Evolutionary conservation across 2,329 filamentous ascomycete genomes (phyloP), one percentile per base, ranked within the genome.

Genomic region (Epichloe gansuensis): DNA sequence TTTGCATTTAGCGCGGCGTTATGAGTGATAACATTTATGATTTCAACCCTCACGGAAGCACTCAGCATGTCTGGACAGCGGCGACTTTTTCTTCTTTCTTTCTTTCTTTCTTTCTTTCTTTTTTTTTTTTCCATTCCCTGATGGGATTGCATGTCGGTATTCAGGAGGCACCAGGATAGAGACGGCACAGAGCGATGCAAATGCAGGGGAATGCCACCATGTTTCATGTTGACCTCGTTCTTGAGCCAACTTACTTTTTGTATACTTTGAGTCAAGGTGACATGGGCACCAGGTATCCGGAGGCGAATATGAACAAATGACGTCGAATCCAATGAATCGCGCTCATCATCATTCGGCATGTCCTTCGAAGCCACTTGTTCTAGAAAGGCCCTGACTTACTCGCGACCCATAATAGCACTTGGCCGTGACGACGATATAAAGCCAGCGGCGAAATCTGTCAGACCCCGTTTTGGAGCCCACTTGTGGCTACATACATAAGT

Each of bases 1-100:
- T 17, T 49, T 35, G 42, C 31, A 52, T 54, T 49, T 38, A 52
- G 53, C 50, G 50, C 36, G 53, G 53, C 50, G 53, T 54, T 50
- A 38, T 36, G 49, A 21, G 35, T 51, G 49, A 36, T 42, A 40
- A 23, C 9, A 45, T 48, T 39, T 45, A 51, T 40, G 34, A 53
- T 39, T 39, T 13, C 13, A 23, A 36, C 31, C 45, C 41, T 49
- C 25, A 47, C 35, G 43, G 47, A 42, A 43, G 31, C 31, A 9
- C 27, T 9, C 27, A 9, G 8, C 27, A 31, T 31, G 27, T 31
- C 8, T 31, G 3, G 27, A 31, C 3, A 9, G 31, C 31, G 31
- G 31, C 31, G 31, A 31, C 27, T 31, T 31, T 31, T 31, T 31
- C 8, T 31, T 31, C 7, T 44, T 44, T n/a, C 12, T 25, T 3